Percentiles rank a stretch among this genome's conserved stretches.
These are phyloP conservation scores for Diaporthe nobilis DNA, from an alignment of 2,329 filamentous ascomycete species.

Conservation along the genomic window DNA sequence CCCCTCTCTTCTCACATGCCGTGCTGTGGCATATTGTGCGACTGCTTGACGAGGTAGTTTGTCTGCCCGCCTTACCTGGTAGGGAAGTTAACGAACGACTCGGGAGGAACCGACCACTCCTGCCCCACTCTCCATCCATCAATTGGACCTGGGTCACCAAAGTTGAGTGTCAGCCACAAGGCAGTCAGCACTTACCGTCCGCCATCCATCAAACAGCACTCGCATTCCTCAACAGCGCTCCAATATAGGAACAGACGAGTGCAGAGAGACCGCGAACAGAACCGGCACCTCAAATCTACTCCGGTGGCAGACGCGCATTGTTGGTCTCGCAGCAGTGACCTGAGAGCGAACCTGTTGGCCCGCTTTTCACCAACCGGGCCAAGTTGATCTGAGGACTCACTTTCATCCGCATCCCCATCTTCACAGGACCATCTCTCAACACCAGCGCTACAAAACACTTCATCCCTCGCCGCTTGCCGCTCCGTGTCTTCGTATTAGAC, in stretches of 20 bases:
- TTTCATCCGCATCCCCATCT: not conserved
- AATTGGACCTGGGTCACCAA: conserved; percentile 9
- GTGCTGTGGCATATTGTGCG: not conserved
- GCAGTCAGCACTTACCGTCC: conserved; percentile 23
- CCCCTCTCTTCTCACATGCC: not conserved
- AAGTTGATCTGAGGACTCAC: conserved; percentile 7
- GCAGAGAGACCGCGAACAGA: not conserved
- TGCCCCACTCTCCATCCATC: conserved; percentile 1
- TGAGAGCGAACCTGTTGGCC: conserved; percentile 7
- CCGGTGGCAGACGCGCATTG: conserved; percentile 1
- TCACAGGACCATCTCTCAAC: not conserved
- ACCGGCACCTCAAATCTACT: not conserved
- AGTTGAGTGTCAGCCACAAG: conserved; percentile 6
- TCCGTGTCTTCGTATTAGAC: not conserved
- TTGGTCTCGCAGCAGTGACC: not conserved
- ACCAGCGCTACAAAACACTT: not conserved
- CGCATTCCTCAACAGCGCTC: not conserved
- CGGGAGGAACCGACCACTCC: conserved; percentile 19
- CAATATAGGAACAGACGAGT: not conserved
- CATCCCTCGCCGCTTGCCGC: not conserved
- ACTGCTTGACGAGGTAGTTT: not conserved
- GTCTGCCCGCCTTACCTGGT: not conserved
- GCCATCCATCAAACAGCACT: not conserved
- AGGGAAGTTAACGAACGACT: not conserved
- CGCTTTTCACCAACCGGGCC: conserved; percentile 27